A percentile compares a stretch with the other conserved stretches of the same genome.
Evolutionary conservation across 2,329 filamentous ascomycete genomes (phyloP).

Genomic region (Botryotinia narcissicola): DNA sequence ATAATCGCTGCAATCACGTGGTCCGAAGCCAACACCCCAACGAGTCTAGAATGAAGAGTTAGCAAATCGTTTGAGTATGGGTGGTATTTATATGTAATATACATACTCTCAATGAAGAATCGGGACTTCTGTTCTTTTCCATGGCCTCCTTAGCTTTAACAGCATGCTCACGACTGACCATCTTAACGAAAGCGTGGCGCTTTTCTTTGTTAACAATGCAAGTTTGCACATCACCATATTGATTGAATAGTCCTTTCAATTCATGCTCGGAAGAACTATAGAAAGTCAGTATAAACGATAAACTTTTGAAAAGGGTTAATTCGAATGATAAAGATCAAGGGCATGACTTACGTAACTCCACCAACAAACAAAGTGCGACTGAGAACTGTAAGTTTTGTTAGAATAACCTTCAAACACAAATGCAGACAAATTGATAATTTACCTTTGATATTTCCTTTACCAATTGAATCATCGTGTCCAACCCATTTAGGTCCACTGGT

Average conservation of each 20-base stretch:
- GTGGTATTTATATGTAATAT: background rate
- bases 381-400: conserved; percentile 55
- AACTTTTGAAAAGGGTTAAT: conserved; percentile 18
- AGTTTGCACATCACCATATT: conserved; percentile 86
- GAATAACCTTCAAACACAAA: conserved; percentile 20
- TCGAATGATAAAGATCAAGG: background rate
- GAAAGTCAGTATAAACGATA: conserved; percentile 33
- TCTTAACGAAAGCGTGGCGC: conserved; percentile 97
- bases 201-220: conserved; percentile 99
- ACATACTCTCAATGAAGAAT: conserved; percentile 47
- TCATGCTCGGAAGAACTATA: conserved; percentile 73
- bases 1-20: conserved; percentile 96
- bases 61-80: background rate
- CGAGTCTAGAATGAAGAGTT: conserved; percentile 60
- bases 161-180: conserved; percentile 86
- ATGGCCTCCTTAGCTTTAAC: conserved; percentile 81
- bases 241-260: conserved; percentile 74
- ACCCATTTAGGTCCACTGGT: conserved; percentile 67
- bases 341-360: conserved; percentile 73
- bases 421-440: conserved; percentile 27
- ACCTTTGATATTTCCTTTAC: conserved; percentile 76
- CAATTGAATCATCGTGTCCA: conserved; percentile 72
- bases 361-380: conserved; percentile 96
- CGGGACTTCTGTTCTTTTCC: conserved; percentile 72
- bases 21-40: conserved; percentile 97